Base-by-base conservation (phyloP, 2,329 filamentous ascomycete genomes). In the Cephalotrichum gorgonifer region DNA sequence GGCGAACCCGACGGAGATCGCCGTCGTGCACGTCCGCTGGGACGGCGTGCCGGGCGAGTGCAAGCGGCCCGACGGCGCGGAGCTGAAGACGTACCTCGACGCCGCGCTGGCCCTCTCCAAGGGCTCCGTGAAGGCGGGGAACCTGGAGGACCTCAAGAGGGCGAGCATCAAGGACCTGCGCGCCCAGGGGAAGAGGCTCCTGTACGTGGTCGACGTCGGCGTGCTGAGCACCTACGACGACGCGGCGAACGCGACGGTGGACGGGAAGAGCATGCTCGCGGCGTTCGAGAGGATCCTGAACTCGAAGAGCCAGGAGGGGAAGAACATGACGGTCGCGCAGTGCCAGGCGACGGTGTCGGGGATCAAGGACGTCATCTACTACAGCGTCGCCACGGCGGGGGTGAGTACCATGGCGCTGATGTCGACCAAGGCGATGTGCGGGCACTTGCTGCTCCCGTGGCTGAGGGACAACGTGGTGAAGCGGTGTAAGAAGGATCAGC, bases 331-430 rank as follows among this genome's bases (percentile, higher is more conserved):
- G 33, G 66, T 69, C 44, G 57, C 70, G 43, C 73, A 76, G 54
- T 75, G 71, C 49, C 72, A 76, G 59, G 72, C 72, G 2, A 76
- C 72, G 3, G 65, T 71, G n/a, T 69, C 69, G 5, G 73, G 72
- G 54, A 70, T 75, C 38, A 60, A 64, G 3, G 66, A 70, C 50
- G 73, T 72, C 0, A 64, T 75, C 35, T 61, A 65, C 4, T 69
- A 69, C 49, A 71, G 66, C 39, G 67, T 74, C 7, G 39, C 73
- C n/a, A 63, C 68, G 43, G 62, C 64, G 4, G 65, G 72, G 55
- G 65, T 68, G 1, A 64, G 61, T 20, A 74, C 64, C 15, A 69
- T 64, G 54, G 70, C 68, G 42, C 58, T 75, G 6, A 43, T 74
- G 53, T 67, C 70, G 1, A 75, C 72, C n/a, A 75, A 76, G 58